Evolutionary conservation across 176 grass and related monocot species (phyloP).

Genomic region (Zoysia pacifica): DNA sequence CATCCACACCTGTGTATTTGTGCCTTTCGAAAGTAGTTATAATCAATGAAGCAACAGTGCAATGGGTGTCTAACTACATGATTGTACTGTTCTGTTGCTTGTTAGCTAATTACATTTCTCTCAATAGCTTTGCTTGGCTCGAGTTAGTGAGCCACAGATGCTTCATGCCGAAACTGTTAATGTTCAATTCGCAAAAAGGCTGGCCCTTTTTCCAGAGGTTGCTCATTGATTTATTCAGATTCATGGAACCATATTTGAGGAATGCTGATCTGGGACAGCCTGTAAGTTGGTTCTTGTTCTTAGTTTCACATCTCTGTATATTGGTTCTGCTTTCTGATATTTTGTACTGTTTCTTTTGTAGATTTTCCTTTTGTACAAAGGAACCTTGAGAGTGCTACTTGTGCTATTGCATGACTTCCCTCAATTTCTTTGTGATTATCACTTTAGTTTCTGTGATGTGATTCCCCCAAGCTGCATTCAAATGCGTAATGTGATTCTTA

Average conservation of each 20-base stretch:
- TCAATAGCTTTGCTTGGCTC: slow-evolving; percentile 91
- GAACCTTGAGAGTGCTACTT: slow-evolving; percentile 85
- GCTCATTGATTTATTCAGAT: slow-evolving; percentile 96
- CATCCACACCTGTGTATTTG: not conserved
- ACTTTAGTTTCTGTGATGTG: slow-evolving; percentile 98
- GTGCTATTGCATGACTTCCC: slow-evolving; percentile 97
- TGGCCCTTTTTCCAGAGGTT: slow-evolving; percentile 91
- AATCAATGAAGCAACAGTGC: not conserved
- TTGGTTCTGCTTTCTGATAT: slow-evolving; percentile 26
- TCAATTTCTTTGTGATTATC: slow-evolving; percentile 95
- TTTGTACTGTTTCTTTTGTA: slow-evolving; percentile 39
- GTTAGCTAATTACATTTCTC: slow-evolving; percentile 18
- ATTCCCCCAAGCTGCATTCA: slow-evolving; percentile 96
- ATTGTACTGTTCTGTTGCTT: not conserved
- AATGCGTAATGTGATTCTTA: slow-evolving; percentile 97
- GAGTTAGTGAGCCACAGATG: slow-evolving; percentile 92
- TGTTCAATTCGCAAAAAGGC: slow-evolving; percentile 81
- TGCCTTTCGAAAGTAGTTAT: not conserved
- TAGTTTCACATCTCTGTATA: not conserved
- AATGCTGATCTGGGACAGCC: slow-evolving; percentile 81
- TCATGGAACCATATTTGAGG: slow-evolving; percentile 92
- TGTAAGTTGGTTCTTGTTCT: slow-evolving; percentile 51
- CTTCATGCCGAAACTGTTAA: slow-evolving; percentile 89
- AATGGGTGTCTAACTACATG: not conserved
- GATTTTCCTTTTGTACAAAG: slow-evolving; percentile 90